A percentile compares a stretch with the other conserved stretches of the same genome.
phyloP scores from a whole-genome alignment of 108 stramenopile species.

The Poteriospumella lacustris region DNA sequence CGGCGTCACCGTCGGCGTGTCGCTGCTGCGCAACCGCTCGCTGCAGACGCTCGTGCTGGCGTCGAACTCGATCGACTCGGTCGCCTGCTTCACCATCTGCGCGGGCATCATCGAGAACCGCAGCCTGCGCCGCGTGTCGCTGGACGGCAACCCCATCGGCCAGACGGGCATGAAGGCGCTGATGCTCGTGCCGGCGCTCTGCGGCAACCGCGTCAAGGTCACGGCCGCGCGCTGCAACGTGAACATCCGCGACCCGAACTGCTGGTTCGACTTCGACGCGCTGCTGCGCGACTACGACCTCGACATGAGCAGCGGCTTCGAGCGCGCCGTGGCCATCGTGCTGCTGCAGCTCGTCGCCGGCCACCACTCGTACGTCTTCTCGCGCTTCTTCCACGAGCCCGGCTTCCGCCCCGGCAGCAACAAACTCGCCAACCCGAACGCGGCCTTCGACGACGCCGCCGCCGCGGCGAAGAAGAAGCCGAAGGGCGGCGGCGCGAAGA shows the following conservation, averaged over 20 bases:
- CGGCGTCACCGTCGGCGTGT: conserved; percentile 25
- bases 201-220: background rate
- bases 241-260: conserved; percentile 9
- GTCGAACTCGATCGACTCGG: conserved; percentile 43
- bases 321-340: background rate
- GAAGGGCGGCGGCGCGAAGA: too few species aligned
- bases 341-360: conserved; percentile 2
- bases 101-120: conserved; percentile 41
- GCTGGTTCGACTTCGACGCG: background rate
- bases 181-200: conserved; percentile 15
- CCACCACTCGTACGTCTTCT: background rate
- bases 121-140: conserved; percentile 23
- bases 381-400: too few species aligned
- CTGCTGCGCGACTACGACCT: background rate
- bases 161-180: conserved; percentile 39
- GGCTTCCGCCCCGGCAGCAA: too few species aligned
- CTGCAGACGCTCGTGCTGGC: conserved; percentile 36
- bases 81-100: conserved; percentile 41
- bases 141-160: conserved; percentile 53
- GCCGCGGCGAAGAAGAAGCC: too few species aligned
- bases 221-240: background rate
- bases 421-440: too few species aligned
- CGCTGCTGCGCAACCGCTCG: conserved; percentile 37
- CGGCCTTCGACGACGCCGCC: too few species aligned
- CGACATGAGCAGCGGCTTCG: background rate